Evolutionary conservation across 2,329 filamentous ascomycete species (phyloP).

Genomic region (Cercospora zeina): DNA sequence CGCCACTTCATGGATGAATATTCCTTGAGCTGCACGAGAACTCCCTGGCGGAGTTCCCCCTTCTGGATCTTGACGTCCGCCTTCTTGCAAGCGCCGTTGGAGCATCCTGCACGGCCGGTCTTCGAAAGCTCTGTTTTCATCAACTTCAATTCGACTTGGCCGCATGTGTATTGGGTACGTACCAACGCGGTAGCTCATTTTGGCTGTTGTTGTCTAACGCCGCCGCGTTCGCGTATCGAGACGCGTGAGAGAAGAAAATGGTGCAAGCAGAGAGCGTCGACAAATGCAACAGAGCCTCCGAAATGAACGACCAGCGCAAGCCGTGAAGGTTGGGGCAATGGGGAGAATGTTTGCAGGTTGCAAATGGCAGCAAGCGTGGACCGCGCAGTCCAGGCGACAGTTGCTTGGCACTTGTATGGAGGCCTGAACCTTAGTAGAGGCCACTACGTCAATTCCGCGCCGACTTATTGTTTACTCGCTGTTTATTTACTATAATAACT

Average conservation of each 20-base stretch:
- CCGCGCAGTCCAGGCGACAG: constrained; percentile 1
- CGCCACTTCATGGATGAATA: constrained; percentile 72
- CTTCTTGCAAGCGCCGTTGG: constrained; percentile 72
- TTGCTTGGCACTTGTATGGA: constrained; percentile 12
- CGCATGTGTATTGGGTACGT: neutral
- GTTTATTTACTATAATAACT: no score
- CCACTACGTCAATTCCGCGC: no score
- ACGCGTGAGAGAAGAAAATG: neutral
- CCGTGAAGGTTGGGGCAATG: neutral
- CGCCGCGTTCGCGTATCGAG: neutral
- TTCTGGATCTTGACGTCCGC: constrained; percentile 70
- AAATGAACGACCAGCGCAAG: neutral
- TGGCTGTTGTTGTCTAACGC: neutral
- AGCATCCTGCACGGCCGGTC: constrained; percentile 72
- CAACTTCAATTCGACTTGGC: neutral
- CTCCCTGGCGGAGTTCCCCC: constrained; percentile 74
- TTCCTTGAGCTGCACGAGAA: constrained; percentile 63
- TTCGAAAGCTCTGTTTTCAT: constrained; percentile 63
- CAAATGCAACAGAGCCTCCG: neutral
- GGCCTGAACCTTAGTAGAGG: no score
- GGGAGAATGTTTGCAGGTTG: neutral
- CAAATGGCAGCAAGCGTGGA: neutral
- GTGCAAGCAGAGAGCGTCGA: neutral
- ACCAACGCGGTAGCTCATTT: constrained; percentile 20
- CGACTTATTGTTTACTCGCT: no score